Percentiles rank a stretch among this genome's conserved stretches.
These are phyloP conservation scores for Microthlaspi erraticum DNA, from an alignment of 345 rosid species.

Conservation along the genomic window DNA sequence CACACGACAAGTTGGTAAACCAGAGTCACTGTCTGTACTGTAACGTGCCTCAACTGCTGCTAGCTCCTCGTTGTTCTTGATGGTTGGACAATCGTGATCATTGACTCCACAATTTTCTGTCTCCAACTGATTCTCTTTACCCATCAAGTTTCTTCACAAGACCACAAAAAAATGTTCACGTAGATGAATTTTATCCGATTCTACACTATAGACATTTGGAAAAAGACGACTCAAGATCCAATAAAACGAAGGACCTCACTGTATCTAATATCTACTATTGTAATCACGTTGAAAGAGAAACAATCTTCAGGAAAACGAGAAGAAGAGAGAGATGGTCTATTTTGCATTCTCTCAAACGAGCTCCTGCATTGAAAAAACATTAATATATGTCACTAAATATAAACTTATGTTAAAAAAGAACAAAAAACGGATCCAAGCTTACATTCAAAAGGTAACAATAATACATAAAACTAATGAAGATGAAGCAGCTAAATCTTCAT, in stretches of 20 bases:
- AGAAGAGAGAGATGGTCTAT: conserved; percentile 5
- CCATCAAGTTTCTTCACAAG: conserved; percentile 56
- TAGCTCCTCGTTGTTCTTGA: conserved; percentile 53
- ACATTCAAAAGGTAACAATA: conserved; percentile 35
- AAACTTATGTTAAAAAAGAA: no score
- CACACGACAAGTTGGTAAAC: conserved; percentile 79
- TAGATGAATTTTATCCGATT: conserved; percentile 12
- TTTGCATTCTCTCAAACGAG: conserved; percentile 35
- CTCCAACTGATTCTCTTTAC: conserved; percentile 60
- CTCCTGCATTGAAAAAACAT: conserved; percentile 36
- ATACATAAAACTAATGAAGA: conserved; percentile 37
- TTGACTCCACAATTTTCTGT: conserved; percentile 49
- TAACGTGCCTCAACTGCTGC: conserved; percentile 45
- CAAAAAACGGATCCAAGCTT: conserved; percentile 24
- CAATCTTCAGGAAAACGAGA: not conserved
- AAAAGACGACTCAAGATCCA: conserved; percentile 36
- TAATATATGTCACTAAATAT: conserved; percentile 17
- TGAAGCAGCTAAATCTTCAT: conserved; percentile 13
- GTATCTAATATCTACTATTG: conserved; percentile 9
- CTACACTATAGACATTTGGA: not conserved
- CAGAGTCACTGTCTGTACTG: conserved; percentile 77
- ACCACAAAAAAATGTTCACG: conserved; percentile 22
- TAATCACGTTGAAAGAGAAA: conserved; percentile 21
- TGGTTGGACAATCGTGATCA: conserved; percentile 48
- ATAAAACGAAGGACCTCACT: conserved; percentile 30